Evolutionary conservation across 2,329 filamentous ascomycete genomes (phyloP).

Genomic region (Thielaviopsis musarum): DNA sequence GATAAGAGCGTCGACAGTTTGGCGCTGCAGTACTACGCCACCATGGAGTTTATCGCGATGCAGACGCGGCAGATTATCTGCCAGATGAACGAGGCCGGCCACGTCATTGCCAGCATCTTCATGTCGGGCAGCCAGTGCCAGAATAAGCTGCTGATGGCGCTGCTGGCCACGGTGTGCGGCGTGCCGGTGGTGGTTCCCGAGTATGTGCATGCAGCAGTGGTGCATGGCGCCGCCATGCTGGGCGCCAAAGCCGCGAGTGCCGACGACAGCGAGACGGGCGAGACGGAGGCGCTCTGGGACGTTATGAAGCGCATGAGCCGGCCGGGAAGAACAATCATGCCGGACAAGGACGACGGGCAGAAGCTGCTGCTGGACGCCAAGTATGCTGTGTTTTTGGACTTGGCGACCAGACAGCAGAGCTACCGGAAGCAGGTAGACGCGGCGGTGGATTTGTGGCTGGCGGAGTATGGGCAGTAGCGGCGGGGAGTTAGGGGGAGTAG

Average conservation of each 20-base stretch:
- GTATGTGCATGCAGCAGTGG: slow-evolving; percentile 89
- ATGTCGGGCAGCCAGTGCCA: slow-evolving; percentile 98
- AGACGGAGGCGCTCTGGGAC: slow-evolving; percentile 77
- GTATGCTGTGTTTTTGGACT: slow-evolving; percentile 90
- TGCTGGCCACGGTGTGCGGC: slow-evolving; percentile 77
- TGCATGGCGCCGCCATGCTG: slow-evolving; percentile 96
- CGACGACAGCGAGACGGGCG: slow-evolving; percentile 31
- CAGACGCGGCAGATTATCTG: slow-evolving; percentile 93
- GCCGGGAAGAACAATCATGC: slow-evolving; percentile 67
- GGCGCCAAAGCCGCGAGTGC: slow-evolving; percentile 91
- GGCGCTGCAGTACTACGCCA: slow-evolving; percentile 83
- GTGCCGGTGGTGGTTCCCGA: slow-evolving; percentile 88
- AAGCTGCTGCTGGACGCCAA: slow-evolving; percentile 72
- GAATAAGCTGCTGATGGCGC: slow-evolving; percentile 78
- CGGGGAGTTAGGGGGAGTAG: too few relatives aligned
- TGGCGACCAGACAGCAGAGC: slow-evolving; percentile 68
- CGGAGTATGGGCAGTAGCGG: slow-evolving; percentile 9
- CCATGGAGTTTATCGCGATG: slow-evolving; percentile 95
- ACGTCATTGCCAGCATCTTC: slow-evolving; percentile 83
- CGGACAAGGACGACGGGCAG: slow-evolving; percentile 53
- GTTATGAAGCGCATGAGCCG: slow-evolving; percentile 99
- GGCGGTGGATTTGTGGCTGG: slow-evolving; percentile 20
- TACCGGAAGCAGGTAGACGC: slow-evolving; percentile 69
- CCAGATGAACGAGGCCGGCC: slow-evolving; percentile 80
- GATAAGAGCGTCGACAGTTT: slow-evolving; percentile 79